Evolutionary conservation across 1,284 basidiomycete genomes (phyloP), one percentile per base, ranked within the genome.

Genomic region (Cryptococcus neoformans): DNA sequence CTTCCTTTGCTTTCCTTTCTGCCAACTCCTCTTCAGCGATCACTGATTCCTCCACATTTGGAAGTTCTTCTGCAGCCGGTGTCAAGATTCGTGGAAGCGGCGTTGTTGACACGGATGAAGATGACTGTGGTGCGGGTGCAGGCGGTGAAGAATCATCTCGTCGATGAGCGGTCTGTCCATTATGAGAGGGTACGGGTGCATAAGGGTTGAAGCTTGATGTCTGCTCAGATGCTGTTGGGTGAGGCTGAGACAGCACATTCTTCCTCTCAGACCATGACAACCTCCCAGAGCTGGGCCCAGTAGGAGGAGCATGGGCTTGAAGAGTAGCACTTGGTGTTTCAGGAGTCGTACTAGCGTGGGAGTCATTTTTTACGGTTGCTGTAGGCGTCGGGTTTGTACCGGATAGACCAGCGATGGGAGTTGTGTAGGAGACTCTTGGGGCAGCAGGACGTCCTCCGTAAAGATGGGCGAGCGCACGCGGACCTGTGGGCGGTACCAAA

Each of bases 211-310:
- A 45, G 3, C n/a, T 35, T 37, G 40, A 41, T n/a, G 35, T 5
- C 39, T 28, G 49, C 21, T 39, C 34, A 48, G 48, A 11, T 38
- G 44, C 41, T 6, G 36, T 17, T 9, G 51, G 36, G 47, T 42
- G 34, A 12, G 52, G 52, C 51, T 60, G 46, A 8, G 46, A 16
- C 17, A 34, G 46, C 17, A 47, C 14, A 12, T 39, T 49, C 38
- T 60, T 65, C 14, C 63, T 49, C 44, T 65, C 63, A n/a, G 63
- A 60, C 63, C 63, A 65, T 10, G 63, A 65, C 17, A 63, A 50
- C 39, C 63, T 44, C 16, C 34, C 45, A 17, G 48, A 17, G 28
- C 49, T 11, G n/a, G 51, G 40, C 21, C 51, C 55, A 11, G 41
- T 51, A 6, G 53, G 50, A 17, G 45, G 16, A 35, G 44, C 21